Base-by-base conservation (phyloP, 805 yeast genomes). In the Zygosaccharomyces siamensis region DNA sequence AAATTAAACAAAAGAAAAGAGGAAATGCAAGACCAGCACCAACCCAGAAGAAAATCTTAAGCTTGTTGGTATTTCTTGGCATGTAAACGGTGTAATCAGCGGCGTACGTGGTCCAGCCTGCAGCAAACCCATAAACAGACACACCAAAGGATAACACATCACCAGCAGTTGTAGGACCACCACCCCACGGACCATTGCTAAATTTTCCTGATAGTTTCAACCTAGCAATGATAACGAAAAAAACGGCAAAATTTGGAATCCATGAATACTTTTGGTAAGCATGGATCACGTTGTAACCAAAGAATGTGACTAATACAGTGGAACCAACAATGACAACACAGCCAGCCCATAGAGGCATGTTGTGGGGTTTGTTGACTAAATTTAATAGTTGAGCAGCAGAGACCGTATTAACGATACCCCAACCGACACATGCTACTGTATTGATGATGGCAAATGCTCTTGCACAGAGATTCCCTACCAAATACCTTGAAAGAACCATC, bases 41-140 rank as follows among this genome's bases (percentile, higher is more conserved):
- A 48, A 89, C 80, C 54, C 81, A 77, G 47, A 77, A 65, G 72
- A 88, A 89, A 48, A 88, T 74, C 63, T 73, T 82, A 62, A 57
- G 54, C 39, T 79, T 72, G 67, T 77, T 78, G 54, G 83, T 80
- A 61, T 78, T 75, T 59, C 77, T 73, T 56, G 85, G 87, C 78
- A 86, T 88, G 72, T 88, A 90, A 39, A 84, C 89, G 43, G 96
- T 88, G 72, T 89, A 90, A 71, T 89, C 97, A 45, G 95, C 81
- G 24, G 97, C 93, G 59, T 83, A 88, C 16, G 96, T 83, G 48
- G 95, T 80, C 97, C 97, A 89, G 54, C 97, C 97, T 47, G 96
- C 79, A 44, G 96, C 95, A 62, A 84, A 89, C 54, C 97, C 97
- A 60, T 79, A 89, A 54, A 86, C 67, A 39, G 93, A 70, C 67